Conservation (phyloP, 129 eudicot genomes). For the Rutidosis leptorrhynchoides region DNA sequence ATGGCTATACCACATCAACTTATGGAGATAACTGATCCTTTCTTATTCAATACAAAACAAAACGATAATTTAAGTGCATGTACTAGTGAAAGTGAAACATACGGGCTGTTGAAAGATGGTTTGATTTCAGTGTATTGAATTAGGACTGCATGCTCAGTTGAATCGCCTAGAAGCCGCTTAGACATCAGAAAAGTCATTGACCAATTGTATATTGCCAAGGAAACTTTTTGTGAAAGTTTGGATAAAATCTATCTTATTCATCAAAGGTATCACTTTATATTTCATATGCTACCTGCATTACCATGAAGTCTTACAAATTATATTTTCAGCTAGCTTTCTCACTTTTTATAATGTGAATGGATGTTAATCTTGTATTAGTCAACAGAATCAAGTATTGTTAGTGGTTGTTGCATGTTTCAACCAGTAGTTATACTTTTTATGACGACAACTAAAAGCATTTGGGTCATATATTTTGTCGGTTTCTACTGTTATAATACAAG, state of each 20-base stretch:
- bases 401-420: too few species aligned
- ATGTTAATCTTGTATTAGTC: too few species aligned
- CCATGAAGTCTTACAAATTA: not conserved
- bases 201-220: constrained; percentile 11
- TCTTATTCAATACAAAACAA: not conserved
- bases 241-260: constrained; percentile 4
- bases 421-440: too few species aligned
- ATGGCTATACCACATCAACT: constrained; percentile 16
- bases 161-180: constrained; percentile 15
- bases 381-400: too few species aligned
- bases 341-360: too few species aligned
- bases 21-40: constrained; percentile 18
- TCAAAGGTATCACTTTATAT: not conserved
- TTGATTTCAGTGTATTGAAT: constrained; percentile 1
- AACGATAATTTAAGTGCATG: not conserved
- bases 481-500: too few species aligned
- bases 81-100: not conserved
- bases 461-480: too few species aligned
- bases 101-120: not conserved
- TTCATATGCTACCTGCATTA: not conserved
- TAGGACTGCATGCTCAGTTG: constrained; percentile 29
- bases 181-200: constrained; percentile 6
- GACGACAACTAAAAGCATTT: too few species aligned
- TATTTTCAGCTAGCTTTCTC: too few species aligned
- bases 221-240: not conserved